Conservation (phyloP, 495 filamentous ascomycete genomes). For the Talaromyces thailandensis region DNA sequence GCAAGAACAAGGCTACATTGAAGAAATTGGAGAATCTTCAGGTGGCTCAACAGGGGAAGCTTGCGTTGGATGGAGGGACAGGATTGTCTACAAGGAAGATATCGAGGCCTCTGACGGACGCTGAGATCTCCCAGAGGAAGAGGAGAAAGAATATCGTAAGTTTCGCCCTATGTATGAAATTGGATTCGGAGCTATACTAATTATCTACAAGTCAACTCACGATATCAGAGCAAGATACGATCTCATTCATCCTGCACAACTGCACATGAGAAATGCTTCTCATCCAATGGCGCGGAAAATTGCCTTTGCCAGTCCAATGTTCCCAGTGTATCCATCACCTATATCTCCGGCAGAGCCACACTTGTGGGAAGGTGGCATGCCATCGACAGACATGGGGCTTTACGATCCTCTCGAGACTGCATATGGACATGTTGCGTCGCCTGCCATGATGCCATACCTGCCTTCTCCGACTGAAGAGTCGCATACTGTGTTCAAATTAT, state of each 20-base stretch:
- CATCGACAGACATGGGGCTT: neutral
- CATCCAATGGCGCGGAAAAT: neutral
- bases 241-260: neutral
- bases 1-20: slow-evolving; percentile 36
- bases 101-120: neutral
- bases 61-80: neutral
- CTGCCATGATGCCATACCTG: slow-evolving; percentile 21
- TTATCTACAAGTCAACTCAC: slow-evolving; percentile 7
- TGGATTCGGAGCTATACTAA: neutral
- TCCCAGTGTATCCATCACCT: neutral
- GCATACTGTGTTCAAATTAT: neutral
- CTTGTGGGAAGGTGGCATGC: neutral
- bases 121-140: neutral
- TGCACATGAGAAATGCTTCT: neutral
- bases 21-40: slow-evolving; percentile 34
- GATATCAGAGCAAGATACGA: slow-evolving; percentile 9
- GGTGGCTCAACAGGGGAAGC: slow-evolving; percentile 19
- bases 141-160: neutral
- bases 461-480: slow-evolving; percentile 2
- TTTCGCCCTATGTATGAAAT: neutral
- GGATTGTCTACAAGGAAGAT: neutral
- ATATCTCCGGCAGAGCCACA: neutral
- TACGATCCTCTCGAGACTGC: neutral
- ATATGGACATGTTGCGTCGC: slow-evolving; percentile 14
- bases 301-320: neutral